phyloP scores from a whole-genome alignment of 2,329 filamentous ascomycete species.

The Colletotrichum sidae region DNA sequence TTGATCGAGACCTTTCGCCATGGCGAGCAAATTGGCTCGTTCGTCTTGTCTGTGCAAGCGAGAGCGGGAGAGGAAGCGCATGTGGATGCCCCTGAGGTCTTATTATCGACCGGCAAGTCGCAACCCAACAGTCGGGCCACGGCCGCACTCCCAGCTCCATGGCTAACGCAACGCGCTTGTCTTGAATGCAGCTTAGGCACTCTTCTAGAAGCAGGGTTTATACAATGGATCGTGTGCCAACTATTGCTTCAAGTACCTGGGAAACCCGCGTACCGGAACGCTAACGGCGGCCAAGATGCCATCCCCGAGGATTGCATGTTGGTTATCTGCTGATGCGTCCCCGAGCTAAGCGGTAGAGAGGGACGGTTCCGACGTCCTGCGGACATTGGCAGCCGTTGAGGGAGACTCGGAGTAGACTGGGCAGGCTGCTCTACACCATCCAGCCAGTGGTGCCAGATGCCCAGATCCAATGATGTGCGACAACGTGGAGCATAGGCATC shows the following conservation, averaged over 20 bases:
- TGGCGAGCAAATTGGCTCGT: constrained; percentile 6
- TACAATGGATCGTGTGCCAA: constrained; percentile 5
- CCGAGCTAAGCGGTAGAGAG: background rate
- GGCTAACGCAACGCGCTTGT: constrained; percentile 17
- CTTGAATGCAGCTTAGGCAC: constrained; percentile 15
- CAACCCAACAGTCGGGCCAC: constrained; percentile 12
- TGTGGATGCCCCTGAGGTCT: constrained; percentile 27
- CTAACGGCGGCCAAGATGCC: background rate
- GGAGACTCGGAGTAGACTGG: background rate
- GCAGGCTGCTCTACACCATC: background rate
- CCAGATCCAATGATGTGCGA: constrained; percentile 6
- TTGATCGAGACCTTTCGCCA: constrained; percentile 31
- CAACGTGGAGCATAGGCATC: constrained; percentile 14
- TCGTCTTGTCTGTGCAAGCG: constrained; percentile 9
- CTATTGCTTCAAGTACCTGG: constrained; percentile 3
- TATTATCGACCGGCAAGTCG: constrained; percentile 14
- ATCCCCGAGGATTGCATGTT: background rate
- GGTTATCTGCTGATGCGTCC: background rate
- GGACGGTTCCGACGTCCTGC: constrained; percentile 1
- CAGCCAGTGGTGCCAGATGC: constrained; percentile 7
- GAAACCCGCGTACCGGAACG: constrained; percentile 4
- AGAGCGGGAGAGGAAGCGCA: constrained; percentile 5
- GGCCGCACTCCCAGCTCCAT: background rate
- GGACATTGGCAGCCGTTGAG: background rate
- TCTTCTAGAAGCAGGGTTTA: constrained; percentile 16